phyloP scores from a whole-genome alignment of 345 rosid genomes.

The Ricinus communis region DNA sequence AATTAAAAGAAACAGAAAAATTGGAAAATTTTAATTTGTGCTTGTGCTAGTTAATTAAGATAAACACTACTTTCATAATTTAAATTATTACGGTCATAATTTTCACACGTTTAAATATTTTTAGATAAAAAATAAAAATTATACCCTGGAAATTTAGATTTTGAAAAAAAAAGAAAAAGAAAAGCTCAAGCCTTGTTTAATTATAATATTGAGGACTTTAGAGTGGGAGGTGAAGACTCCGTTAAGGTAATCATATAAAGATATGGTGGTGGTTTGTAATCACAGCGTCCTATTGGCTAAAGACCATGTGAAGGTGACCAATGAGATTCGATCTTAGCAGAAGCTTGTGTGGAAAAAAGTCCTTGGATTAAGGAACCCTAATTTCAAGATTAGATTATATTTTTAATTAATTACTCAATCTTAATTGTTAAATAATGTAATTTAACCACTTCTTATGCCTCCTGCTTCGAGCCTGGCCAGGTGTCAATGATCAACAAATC shows the following conservation, averaged over 20 bases:
- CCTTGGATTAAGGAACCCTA: slow-evolving; percentile 25
- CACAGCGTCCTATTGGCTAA: slow-evolving; percentile 14
- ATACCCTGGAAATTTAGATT: too few species aligned
- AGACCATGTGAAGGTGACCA: slow-evolving; percentile 35
- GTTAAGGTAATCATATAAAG: slow-evolving; percentile 18
- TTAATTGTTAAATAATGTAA: slow-evolving; percentile 3
- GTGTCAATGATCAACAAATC: slow-evolving; percentile 51
- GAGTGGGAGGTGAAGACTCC: slow-evolving; percentile 1
- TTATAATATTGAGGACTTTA: too few species aligned
- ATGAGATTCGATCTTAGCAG: slow-evolving; percentile 25
- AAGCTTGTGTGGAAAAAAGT: background rate
- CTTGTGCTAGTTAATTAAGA: too few species aligned
- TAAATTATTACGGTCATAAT: too few species aligned
- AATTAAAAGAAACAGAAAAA: too few species aligned
- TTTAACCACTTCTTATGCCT: slow-evolving; percentile 12
- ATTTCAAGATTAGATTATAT: slow-evolving; percentile 23
- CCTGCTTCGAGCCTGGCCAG: slow-evolving; percentile 25
- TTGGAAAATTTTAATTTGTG: too few species aligned
- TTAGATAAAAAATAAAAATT: too few species aligned
- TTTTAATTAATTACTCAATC: too few species aligned
- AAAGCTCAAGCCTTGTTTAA: too few species aligned
- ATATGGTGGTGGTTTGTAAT: slow-evolving; percentile 15
- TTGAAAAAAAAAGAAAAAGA: too few species aligned
- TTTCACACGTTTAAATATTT: too few species aligned
- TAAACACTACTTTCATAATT: too few species aligned